Evolutionary conservation across 2,329 filamentous ascomycete genomes (phyloP).

Genomic region (Fusarium sp.): DNA sequence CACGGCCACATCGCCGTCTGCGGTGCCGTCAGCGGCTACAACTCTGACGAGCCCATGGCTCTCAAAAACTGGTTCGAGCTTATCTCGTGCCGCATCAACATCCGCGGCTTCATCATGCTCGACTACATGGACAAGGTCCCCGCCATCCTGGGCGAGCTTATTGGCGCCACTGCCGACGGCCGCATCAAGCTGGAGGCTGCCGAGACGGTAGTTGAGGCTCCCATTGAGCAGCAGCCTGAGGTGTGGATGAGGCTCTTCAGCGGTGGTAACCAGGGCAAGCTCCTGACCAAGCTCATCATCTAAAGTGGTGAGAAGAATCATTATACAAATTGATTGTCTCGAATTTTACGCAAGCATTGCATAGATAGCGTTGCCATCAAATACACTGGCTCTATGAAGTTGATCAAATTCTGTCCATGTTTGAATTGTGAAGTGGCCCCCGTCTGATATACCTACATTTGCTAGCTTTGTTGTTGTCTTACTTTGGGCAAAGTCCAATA

Average conservation of each 20-base stretch:
- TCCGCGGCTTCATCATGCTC: conserved; percentile 49
- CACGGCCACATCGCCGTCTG: conserved; percentile 47
- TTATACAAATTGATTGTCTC: conserved; percentile 1
- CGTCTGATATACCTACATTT: too few relatives aligned
- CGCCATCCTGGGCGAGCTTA: conserved; percentile 45
- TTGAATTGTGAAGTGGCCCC: background rate
- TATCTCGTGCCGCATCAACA: conserved; percentile 45
- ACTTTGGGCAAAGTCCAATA: too few relatives aligned
- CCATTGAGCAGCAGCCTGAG: conserved; percentile 48
- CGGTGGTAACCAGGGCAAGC: conserved; percentile 49
- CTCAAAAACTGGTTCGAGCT: conserved; percentile 50
- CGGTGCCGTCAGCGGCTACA: conserved; percentile 47
- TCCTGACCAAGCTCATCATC: conserved; percentile 47
- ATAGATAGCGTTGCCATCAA: conserved; percentile 5
- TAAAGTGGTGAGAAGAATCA: conserved; percentile 9
- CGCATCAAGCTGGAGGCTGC: conserved; percentile 45
- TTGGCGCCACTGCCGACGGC: conserved; percentile 48
- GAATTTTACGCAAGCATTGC: conserved; percentile 1
- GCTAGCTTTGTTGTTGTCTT: too few relatives aligned
- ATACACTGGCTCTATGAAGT: conserved; percentile 1
- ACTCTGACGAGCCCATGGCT: conserved; percentile 48
- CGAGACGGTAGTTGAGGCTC: conserved; percentile 47
- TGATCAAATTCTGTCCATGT: background rate
- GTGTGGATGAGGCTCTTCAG: conserved; percentile 48
- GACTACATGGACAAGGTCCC: conserved; percentile 50